These are phyloP conservation scores for Inga laurina DNA, from an alignment of 306 rosid species.

Conservation along the genomic window DNA sequence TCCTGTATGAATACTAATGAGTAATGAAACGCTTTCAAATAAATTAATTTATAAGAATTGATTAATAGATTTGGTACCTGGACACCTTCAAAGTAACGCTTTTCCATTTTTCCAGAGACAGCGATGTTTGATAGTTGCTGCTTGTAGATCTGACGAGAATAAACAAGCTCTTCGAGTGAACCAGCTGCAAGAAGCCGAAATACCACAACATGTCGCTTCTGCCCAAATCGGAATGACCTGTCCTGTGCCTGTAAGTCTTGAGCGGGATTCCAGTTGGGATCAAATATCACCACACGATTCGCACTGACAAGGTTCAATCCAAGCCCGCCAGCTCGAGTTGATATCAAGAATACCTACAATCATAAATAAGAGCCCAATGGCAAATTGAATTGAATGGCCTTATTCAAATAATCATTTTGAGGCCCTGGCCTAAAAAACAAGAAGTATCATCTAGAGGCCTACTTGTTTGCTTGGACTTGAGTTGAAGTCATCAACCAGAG, in stretches of 20 bases:
- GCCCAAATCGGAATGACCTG: constrained; percentile 93
- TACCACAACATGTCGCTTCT: constrained; percentile 88
- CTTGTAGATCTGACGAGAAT: constrained; percentile 94
- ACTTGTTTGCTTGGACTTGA: constrained; percentile 94
- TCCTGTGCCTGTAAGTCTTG: constrained; percentile 98
- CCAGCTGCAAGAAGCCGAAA: constrained; percentile 94
- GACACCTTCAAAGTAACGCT: constrained; percentile 95
- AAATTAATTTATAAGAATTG: not conserved
- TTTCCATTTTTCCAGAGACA: constrained; percentile 92
- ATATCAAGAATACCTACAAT: constrained; percentile 83
- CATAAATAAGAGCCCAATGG: constrained; percentile 27
- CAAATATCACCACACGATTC: constrained; percentile 92
- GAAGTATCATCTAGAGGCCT: constrained; percentile 21
- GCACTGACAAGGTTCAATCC: constrained; percentile 98
- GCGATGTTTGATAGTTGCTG: constrained; percentile 95
- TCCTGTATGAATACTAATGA: constrained; percentile 50
- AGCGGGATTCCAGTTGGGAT: constrained; percentile 99
- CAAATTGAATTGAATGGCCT: constrained; percentile 36
- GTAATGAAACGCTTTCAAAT: not conserved
- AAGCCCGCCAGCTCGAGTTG: constrained; percentile 97
- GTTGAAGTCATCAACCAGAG: constrained; percentile 88
- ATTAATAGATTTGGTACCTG: constrained; percentile 55
- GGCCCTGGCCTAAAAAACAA: not conserved
- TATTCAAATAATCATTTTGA: constrained; percentile 28
- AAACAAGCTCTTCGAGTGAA: constrained; percentile 90